Percentiles rank a stretch among this genome's conserved stretches.
Conservation (phyloP, 2,329 filamentous ascomycete genomes). For the Esteya vermicola region DNA sequence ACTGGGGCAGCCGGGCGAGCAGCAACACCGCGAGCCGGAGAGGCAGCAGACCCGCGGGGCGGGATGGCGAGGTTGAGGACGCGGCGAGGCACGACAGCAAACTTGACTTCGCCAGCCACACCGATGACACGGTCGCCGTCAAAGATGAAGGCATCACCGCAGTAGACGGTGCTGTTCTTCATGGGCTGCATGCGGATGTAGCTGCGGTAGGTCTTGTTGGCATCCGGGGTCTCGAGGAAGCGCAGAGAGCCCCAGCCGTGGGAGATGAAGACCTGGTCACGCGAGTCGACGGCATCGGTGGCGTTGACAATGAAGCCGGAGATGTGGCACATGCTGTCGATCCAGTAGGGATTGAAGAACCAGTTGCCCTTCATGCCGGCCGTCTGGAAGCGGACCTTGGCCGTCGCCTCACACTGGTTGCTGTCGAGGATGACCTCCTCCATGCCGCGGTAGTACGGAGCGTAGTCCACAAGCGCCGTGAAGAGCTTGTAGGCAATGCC, state of each 20-base stretch:
- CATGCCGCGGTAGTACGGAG: conserved; percentile 38
- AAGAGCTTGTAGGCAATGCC: conserved; percentile 67
- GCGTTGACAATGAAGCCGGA: conserved; percentile 49
- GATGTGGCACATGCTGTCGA: conserved; percentile 44
- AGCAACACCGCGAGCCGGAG: conserved; percentile 15
- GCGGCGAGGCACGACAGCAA: conserved; percentile 52
- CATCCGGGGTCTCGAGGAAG: conserved; percentile 30
- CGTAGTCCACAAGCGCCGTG: conserved; percentile 41
- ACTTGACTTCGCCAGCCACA: conserved; percentile 42
- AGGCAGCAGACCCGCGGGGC: conserved; percentile 32
- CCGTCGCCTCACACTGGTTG: conserved; percentile 26
- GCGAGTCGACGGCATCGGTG: conserved; percentile 38
- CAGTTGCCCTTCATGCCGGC: conserved; percentile 25
- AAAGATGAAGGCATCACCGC: conserved; percentile 40
- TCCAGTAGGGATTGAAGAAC: conserved; percentile 43
- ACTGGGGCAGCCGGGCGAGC: conserved; percentile 8
- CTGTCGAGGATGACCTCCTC: conserved; percentile 42
- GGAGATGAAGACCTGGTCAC: conserved; percentile 41
- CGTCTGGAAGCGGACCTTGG: conserved; percentile 30
- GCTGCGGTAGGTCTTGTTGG: conserved; percentile 34
- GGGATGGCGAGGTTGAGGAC: conserved; percentile 54
- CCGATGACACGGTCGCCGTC: conserved; percentile 35
- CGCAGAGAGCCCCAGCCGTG: conserved; percentile 43
- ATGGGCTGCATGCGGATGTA: conserved; percentile 45
- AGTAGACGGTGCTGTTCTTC: conserved; percentile 34